phyloP scores from a whole-genome alignment of 495 filamentous ascomycete genomes.

The Chaetomidium leptoderma region DNA sequence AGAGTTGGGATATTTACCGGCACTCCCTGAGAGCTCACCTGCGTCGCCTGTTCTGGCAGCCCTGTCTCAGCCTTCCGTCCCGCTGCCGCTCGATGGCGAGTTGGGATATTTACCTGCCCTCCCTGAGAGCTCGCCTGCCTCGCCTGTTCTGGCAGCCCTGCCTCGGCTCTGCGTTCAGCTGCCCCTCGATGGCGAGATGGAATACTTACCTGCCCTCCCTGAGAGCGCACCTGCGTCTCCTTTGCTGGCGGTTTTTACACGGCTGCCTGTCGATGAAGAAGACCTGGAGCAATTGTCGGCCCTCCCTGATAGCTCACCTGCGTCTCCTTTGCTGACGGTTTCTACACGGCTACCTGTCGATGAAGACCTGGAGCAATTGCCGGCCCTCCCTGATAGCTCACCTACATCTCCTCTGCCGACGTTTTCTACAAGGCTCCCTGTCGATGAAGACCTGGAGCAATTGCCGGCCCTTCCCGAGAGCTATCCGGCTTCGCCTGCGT shows the following conservation, averaged over 20 bases:
- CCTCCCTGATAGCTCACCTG: conserved; percentile 1
- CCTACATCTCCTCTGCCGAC: background rate
- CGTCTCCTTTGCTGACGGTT: background rate
- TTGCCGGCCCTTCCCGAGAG: background rate
- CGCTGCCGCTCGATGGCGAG: no score
- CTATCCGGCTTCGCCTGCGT: background rate
- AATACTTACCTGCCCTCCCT: background rate
- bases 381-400: conserved; percentile 2
- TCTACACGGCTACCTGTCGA: background rate
- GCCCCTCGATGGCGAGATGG: background rate
- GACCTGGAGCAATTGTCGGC: background rate
- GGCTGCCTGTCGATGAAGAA: background rate
- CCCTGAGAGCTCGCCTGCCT: background rate
- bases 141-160: background rate
- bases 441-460: background rate
- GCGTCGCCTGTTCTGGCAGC: no score
- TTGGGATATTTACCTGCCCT: background rate
- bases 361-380: background rate
- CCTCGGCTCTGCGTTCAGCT: background rate
- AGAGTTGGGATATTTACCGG: no score
- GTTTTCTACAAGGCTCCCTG: background rate
- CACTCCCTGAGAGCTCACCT: no score
- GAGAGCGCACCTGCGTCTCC: conserved; percentile 1
- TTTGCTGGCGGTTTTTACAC: background rate
- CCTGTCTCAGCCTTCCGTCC: no score